Base-by-base conservation (phyloP, 768 basidiomycete genomes). In the Amyloporia xantha region DNA sequence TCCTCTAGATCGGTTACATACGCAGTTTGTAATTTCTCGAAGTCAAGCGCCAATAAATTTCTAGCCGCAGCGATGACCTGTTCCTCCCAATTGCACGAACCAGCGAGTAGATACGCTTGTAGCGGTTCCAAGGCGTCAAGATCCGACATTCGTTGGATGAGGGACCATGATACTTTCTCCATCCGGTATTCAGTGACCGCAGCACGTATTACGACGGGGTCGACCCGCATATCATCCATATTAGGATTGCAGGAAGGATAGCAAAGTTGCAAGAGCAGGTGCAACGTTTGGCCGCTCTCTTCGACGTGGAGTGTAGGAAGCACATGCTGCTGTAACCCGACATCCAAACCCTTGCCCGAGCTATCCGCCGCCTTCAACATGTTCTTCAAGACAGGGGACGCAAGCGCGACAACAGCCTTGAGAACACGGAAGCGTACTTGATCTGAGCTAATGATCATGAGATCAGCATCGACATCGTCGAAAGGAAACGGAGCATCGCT, bases 251-350 rank as follows among this genome's bases (percentile, higher is more conserved):
- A 7, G 30, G 15, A 7, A 15, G 30, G 30, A 15, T 33, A 33
- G 15, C 30, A 33, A 33, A 33, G 15, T 15, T 33, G 30, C 30
- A 33, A 33, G 30, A 33, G 30, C 7, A 15, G 7, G 15, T 33
- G 7, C 30, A 33, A 33, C 7, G 15, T 33, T 7, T 33, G 7
- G 30, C 30, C 15, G 30, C 15, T 15, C 30, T 33, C 30, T 7
- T 33, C 30, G 30, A 33, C 15, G 15, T 33, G 9, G 30, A 33
- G 30, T 69, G 64, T n/a, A n/a, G n/a, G n/a, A n/a, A n/a, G n/a
- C 0, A 26, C n/a, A 9, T 35, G 10, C n/a, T 35, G 33, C 33
- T 9, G n/a, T n/a, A n/a, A n/a, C n/a, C n/a, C n/a, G n/a, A n/a
- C n/a, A n/a, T n/a, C n/a, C n/a, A n/a, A n/a, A n/a, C 33, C 33